phyloP scores from a whole-genome alignment of 169 alveolate species.

The Plasmodium fragile region DNA sequence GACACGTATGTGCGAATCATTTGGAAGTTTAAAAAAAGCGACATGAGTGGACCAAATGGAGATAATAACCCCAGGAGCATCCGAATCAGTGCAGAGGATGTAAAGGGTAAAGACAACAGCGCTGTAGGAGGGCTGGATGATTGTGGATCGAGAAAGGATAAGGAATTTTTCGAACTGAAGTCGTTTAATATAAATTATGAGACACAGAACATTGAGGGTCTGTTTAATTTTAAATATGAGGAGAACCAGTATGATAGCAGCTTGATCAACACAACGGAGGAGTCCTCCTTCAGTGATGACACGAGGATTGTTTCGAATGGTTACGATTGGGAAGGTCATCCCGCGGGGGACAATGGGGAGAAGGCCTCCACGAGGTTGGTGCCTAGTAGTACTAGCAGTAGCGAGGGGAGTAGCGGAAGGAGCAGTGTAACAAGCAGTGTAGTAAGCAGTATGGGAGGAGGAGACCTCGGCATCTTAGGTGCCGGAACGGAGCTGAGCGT shows the following conservation, averaged over 20 bases:
- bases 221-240: conserved; percentile 75
- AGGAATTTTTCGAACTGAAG: conserved; percentile 24
- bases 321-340: not conserved
- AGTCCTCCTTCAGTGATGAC: conserved; percentile 42
- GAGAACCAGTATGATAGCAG: conserved; percentile 76
- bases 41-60: not conserved
- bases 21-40: conserved; percentile 62
- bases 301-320: conserved; percentile 13
- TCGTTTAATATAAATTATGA: conserved; percentile 72
- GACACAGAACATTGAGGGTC: conserved; percentile 71
- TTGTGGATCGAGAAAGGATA: not conserved
- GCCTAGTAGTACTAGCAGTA: not conserved
- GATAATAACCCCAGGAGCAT: not conserved
- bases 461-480: not conserved
- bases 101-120: not conserved
- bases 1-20: conserved; percentile 44
- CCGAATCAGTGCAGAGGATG: conserved; percentile 7
- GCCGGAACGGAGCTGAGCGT: not conserved
- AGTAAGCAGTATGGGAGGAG: not conserved
- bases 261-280: conserved; percentile 40
- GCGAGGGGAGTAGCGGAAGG: not conserved
- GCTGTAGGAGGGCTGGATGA: conserved; percentile 7
- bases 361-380: not conserved
- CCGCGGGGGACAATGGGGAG: not conserved
- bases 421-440: not conserved